Percentiles rank a stretch among this genome's conserved stretches.
These are phyloP conservation scores for Taphrina communis DNA, from an alignment of 1,139 yeast genomes.

Conservation along the genomic window DNA sequence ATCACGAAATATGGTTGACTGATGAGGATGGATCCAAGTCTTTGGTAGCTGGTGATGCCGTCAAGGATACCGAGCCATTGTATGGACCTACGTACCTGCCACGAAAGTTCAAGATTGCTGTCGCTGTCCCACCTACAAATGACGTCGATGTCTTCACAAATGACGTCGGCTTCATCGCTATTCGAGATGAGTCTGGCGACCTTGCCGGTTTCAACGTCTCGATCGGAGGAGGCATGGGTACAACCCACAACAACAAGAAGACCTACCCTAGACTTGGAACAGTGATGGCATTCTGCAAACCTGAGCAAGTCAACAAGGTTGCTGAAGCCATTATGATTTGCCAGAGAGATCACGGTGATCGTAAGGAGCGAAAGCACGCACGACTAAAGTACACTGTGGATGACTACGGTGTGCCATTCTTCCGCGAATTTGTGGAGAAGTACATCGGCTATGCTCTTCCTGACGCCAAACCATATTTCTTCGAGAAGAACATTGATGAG, in stretches of 20 bases:
- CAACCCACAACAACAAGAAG: conserved; percentile 94
- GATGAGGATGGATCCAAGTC: conserved; percentile 80
- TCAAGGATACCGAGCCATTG: conserved; percentile 76
- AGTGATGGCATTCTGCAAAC: conserved; percentile 73
- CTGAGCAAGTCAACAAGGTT: conserved; percentile 72
- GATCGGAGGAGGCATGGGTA: conserved; percentile 99
- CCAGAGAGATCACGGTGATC: conserved; percentile 94
- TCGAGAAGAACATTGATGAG: conserved; percentile 85
- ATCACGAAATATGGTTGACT: conserved; percentile 95
- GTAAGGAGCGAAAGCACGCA: conserved; percentile 96
- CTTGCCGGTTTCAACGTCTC: conserved; percentile 78
- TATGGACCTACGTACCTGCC: conserved; percentile 90
- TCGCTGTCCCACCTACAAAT: conserved; percentile 94
- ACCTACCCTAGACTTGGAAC: conserved; percentile 96
- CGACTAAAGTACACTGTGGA: conserved; percentile 96
- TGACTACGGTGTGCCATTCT: conserved; percentile 83
- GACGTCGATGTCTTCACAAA: conserved; percentile 97
- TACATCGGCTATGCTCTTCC: conserved; percentile 77
- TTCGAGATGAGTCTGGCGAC: conserved; percentile 68
- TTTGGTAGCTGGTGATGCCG: conserved; percentile 71
- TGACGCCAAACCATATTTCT: conserved; percentile 71
- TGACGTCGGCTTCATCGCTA: conserved; percentile 91
- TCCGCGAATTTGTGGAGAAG: conserved; percentile 80
- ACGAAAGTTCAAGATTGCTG: conserved; percentile 92
- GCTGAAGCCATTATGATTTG: conserved; percentile 93